Base-by-base conservation (phyloP, 306 rosid genomes). In the Mimosa pudica region DNA sequence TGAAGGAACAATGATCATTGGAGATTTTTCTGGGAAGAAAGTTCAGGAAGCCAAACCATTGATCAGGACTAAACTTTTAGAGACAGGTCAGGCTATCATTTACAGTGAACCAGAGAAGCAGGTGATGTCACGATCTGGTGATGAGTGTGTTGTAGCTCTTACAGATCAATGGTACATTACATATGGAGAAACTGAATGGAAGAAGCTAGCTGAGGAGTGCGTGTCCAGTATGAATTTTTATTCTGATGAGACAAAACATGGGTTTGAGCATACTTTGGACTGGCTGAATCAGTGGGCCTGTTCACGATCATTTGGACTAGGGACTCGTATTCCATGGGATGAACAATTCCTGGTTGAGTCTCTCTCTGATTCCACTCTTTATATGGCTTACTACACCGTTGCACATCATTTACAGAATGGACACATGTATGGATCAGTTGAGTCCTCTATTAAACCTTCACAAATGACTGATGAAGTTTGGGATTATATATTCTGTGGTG, bases 251-350 rank as follows among this genome's bases (percentile, higher is more conserved):
- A 88, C 98, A 17, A 80, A 85, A 1, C 97, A 92, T 88, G 98
- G 97, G 13, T 90, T 94, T 87, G 96, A 92, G 89, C 97, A 94
- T 84, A 94, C 98, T 64, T 82, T 94, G 80, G 49, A 86, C 77
- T 94, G 97, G 97, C 86, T 94, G 78, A 94, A 92, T 78, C 98
- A 94, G 85, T 92, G 98, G 98, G 98, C 98, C 54, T 94, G 98
- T 82, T 94, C 98, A 65, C 84, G 98, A 36, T 90, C 97, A n/a
- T 94, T 94, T 83, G 97, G 98, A 60, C 92, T 94, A 69, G 98
- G 98, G 83, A 94, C 98, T 13, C 97, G 87, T 69, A 94, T 94
- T 67, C 98, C 98, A 4, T 94, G 97, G 97, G 98, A 94, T 71
- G 96, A 94, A 52, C 90, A 94, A 58, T 94, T 66, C 80, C 81